These are phyloP conservation scores for Hylodesmum podocarpum DNA, from an alignment of 306 rosid genomes.

Conservation along the genomic window DNA sequence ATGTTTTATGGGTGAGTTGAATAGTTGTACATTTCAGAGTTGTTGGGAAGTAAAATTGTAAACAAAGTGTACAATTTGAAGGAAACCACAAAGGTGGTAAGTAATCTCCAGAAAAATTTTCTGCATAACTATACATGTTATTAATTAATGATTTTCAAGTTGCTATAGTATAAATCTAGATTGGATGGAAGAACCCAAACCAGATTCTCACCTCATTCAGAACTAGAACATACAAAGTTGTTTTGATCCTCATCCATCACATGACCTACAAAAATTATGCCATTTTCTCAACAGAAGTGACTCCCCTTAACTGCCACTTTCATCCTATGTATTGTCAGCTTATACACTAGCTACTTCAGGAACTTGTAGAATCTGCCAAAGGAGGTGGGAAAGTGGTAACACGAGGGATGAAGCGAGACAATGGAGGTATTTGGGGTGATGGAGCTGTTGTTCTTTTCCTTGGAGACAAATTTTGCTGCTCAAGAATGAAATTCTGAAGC, in stretches of 20 bases:
- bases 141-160: constrained; percentile 22
- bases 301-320: not conserved
- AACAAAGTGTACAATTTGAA: not conserved
- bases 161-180: constrained; percentile 23
- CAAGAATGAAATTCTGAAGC: constrained; percentile 64
- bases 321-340: not conserved
- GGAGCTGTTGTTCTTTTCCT: constrained; percentile 35
- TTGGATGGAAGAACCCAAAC: constrained; percentile 3
- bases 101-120: constrained; percentile 1
- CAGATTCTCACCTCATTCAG: constrained; percentile 9
- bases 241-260: constrained; percentile 29
- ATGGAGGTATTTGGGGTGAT: constrained; percentile 15
- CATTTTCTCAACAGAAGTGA: constrained; percentile 18
- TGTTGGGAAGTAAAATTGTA: too few relatives aligned
- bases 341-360: not conserved
- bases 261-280: constrained; percentile 24
- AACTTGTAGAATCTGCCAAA: constrained; percentile 1
- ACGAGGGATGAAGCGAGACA: constrained; percentile 44
- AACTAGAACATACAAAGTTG: constrained; percentile 28
- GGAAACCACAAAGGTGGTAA: constrained; percentile 13
- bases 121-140: constrained; percentile 11
- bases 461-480: constrained; percentile 77
- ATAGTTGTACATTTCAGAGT: too few relatives aligned
- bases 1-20: too few relatives aligned
- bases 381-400: constrained; percentile 23